Conservation (phyloP, 371 early-diverging fungal genomes). For the Rhizopus delemar region DNA sequence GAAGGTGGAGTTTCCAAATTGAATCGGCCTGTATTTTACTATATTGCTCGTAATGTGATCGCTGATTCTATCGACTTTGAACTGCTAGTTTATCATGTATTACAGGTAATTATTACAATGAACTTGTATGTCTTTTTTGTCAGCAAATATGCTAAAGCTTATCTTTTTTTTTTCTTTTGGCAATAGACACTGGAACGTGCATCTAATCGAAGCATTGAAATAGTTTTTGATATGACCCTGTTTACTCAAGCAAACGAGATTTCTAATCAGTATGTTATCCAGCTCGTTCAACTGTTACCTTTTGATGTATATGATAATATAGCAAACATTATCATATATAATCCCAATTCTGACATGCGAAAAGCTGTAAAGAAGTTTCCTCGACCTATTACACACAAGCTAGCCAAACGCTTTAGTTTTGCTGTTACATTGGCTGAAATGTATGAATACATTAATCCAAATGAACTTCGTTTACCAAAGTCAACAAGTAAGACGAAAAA, state of each 20-base stretch:
- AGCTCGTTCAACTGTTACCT: constrained; percentile 76
- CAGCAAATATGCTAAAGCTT: neutral
- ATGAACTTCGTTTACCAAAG: constrained; percentile 78
- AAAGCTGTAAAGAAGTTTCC: constrained; percentile 68
- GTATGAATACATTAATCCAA: constrained; percentile 67
- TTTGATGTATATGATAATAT: constrained; percentile 56
- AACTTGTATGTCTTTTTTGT: neutral
- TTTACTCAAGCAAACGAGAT: constrained; percentile 84
- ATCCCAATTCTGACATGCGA: constrained; percentile 78
- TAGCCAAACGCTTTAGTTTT: constrained; percentile 67
- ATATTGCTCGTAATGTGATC: constrained; percentile 75
- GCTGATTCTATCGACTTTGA: constrained; percentile 85
- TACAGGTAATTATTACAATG: constrained; percentile 55
- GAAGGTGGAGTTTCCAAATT: constrained; percentile 80
- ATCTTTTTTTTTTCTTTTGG: constrained; percentile 3
- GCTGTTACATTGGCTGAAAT: constrained; percentile 68
- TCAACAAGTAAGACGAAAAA: constrained; percentile 54
- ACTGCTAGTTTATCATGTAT: constrained; percentile 68
- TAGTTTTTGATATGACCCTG: constrained; percentile 82
- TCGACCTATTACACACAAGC: constrained; percentile 59
- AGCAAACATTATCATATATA: constrained; percentile 70
- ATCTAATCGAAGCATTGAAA: constrained; percentile 66
- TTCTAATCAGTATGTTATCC: constrained; percentile 72
- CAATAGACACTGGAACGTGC: constrained; percentile 58
- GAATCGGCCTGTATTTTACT: constrained; percentile 81